phyloP scores from a whole-genome alignment of 257 asterid genomes.

The Solanum megistacrolobum region DNA sequence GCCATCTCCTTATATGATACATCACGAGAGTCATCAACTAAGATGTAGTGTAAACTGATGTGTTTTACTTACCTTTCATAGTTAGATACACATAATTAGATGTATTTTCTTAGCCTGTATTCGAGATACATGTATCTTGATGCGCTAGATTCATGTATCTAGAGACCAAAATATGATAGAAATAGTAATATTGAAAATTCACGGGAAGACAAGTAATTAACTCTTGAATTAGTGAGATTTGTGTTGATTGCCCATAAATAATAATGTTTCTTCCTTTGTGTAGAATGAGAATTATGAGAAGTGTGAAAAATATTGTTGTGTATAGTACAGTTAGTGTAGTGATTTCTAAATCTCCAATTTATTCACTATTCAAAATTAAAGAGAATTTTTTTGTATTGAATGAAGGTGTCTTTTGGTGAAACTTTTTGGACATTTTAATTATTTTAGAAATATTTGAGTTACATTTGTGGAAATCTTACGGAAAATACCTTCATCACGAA shows the following conservation, averaged over 20 bases:
- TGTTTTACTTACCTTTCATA: too few species aligned
- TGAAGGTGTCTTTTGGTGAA: not conserved
- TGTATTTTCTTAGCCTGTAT: too few species aligned
- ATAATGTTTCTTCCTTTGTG: not conserved
- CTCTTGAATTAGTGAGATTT: too few species aligned
- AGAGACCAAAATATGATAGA: not conserved
- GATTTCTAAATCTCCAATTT: not conserved
- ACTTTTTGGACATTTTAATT: not conserved
- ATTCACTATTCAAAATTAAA: not conserved
- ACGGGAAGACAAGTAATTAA: not conserved
- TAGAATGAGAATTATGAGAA: not conserved
- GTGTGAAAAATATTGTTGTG: not conserved
- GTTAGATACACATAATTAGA: too few species aligned
- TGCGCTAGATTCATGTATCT: not conserved
- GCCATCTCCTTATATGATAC: too few species aligned
- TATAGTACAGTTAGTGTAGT: not conserved
- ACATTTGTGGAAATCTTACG: too few species aligned
- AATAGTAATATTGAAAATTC: too few species aligned
- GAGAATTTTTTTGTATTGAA: not conserved
- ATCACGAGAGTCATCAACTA: too few species aligned
- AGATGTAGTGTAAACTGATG: too few species aligned
- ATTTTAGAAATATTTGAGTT: too few species aligned
- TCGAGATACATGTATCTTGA: too few species aligned
- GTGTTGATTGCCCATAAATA: not conserved
- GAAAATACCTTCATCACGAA: too few species aligned